Conservation (phyloP, 2,329 filamentous ascomycete genomes). For the Talaromyces piceae region DNA sequence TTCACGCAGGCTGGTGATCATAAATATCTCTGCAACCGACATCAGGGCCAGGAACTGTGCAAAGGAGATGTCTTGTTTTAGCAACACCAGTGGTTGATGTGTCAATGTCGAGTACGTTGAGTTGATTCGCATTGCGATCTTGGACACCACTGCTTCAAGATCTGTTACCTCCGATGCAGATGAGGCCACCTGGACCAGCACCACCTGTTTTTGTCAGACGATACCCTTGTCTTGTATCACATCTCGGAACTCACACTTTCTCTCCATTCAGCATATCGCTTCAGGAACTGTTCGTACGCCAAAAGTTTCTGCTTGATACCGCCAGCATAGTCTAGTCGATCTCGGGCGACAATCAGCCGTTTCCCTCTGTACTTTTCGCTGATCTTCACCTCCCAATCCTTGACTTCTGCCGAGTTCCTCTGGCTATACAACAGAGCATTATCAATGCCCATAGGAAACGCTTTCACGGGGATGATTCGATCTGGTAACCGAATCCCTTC, state of each 20-base stretch:
- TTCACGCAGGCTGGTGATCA: constrained; percentile 89
- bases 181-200: constrained; percentile 78
- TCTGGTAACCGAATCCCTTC: constrained; percentile 82
- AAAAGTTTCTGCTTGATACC: constrained; percentile 89
- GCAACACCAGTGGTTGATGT: constrained; percentile 83
- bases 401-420: constrained; percentile 63
- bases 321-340: constrained; percentile 85
- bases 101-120: constrained; percentile 79
- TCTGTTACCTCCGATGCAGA: constrained; percentile 80
- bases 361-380: constrained; percentile 76
- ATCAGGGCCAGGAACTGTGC: constrained; percentile 85
- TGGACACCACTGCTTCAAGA: constrained; percentile 75
- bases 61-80: constrained; percentile 90
- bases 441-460: constrained; percentile 80
- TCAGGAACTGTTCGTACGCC: constrained; percentile 83
- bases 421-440: constrained; percentile 62
- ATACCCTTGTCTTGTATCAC: neutral
- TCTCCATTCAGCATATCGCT: constrained; percentile 81
- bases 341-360: constrained; percentile 81
- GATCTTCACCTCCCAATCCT: constrained; percentile 69
- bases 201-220: constrained; percentile 46
- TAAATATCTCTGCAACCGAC: constrained; percentile 77
- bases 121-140: constrained; percentile 90
- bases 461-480: constrained; percentile 78
- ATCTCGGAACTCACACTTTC: constrained; percentile 47